Evolutionary conservation across 768 basidiomycete species (phyloP), one percentile per base, ranked within the genome.

Genomic region (Clitopilus passeckerianus): DNA sequence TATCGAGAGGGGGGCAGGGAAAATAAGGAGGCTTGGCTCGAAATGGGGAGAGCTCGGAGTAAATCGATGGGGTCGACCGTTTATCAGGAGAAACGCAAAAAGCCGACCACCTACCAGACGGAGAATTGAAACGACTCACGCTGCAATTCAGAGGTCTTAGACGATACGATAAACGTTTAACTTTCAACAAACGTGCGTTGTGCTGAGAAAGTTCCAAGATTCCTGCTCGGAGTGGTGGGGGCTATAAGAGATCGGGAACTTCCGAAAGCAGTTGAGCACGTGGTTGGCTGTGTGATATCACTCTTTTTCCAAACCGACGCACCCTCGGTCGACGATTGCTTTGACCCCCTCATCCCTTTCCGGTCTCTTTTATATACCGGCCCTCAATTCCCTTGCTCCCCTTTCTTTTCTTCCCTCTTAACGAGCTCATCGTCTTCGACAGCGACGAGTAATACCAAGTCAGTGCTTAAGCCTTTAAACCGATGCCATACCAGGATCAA

Each of bases 351-450:
- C 56, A 22, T 57, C 24, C 35, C 22, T 20, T 37, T 68, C 61
- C 66, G 67, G 16, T 57, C 67, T 22, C 70, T 68, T 16, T 66
- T 70, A 8, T 66, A 67, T n/a, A 66, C 64, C 62, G 69, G 70
- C 44, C 67, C 64, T 6, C 59, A 58, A 23, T 64, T 66, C 54
- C 66, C 12, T 4, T n/a, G 20, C 46, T 50, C 68, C 37, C 65
- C 71, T 54, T 67, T 65, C 54, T 62, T 64, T 57, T 50, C 63
- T 35, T 62, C 63, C 34, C 64, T 58, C 58, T 55, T 54, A 44
- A 59, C 62, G 56, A 63, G 62, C 61, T 61, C 53, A 61, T 53
- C 55, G 53, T 56, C 54, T 18, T 9, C 20, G 12, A 52, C 52
- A 56, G 59, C 53, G 30, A 35, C 34, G 57, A 34, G 22, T 33